phyloP scores from a whole-genome alignment of 768 basidiomycete species.

The Agrocybe chaxingu region DNA sequence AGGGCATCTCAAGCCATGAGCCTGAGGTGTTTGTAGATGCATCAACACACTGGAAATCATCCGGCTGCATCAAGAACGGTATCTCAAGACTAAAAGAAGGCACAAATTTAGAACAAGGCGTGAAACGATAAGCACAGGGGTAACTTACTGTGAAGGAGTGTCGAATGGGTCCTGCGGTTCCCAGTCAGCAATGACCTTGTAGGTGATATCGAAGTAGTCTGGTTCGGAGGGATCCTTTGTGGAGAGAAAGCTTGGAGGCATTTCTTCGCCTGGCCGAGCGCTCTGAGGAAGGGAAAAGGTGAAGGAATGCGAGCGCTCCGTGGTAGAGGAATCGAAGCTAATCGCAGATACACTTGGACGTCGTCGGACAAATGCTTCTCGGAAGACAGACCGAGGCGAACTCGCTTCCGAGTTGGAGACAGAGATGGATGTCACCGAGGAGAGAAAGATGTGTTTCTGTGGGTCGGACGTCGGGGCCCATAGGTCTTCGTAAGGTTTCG shows the following conservation, averaged over 20 bases:
- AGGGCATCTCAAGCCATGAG: constrained; percentile 68
- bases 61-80: constrained; percentile 61
- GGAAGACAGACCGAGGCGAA: constrained; percentile 35
- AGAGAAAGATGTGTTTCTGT: constrained; percentile 48
- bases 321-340: constrained; percentile 26
- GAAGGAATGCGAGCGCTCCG: constrained; percentile 45
- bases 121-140: constrained; percentile 5
- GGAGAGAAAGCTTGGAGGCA: constrained; percentile 57
- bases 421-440: constrained; percentile 40
- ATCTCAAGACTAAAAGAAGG: constrained; percentile 50
- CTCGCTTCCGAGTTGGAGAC: constrained; percentile 33
- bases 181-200: constrained; percentile 57
- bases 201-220: constrained; percentile 41
- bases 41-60: constrained; percentile 60
- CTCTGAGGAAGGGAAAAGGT: constrained; percentile 54
- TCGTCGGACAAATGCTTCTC: constrained; percentile 41
- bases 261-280: constrained; percentile 47
- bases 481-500: constrained; percentile 21
- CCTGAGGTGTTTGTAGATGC: constrained; percentile 37
- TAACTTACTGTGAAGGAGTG: constrained; percentile 45
- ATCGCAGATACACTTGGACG: constrained; percentile 43
- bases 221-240: constrained; percentile 25
- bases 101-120: constrained; percentile 5
- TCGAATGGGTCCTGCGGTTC: constrained; percentile 45
- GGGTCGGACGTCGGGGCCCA: constrained; percentile 13